Evolutionary conservation across 495 filamentous ascomycete species (phyloP), one percentile per base, ranked within the genome.

Genomic region (Penicillium nucicola): DNA sequence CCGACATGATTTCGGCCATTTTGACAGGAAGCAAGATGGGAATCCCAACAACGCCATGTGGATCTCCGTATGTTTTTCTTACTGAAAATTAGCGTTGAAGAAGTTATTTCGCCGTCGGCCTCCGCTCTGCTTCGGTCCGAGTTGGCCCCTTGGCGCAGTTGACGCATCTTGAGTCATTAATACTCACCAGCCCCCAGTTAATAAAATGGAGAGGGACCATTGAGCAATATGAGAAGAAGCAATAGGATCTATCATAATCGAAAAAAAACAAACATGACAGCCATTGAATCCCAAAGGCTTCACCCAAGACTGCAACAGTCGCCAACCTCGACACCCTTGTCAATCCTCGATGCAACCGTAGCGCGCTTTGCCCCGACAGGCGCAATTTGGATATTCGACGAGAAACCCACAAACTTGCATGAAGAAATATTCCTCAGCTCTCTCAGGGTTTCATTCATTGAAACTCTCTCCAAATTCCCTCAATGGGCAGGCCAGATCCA

Each of bases 301-400:
- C 25, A 11, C 18, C 46, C 46, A 33, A 30, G 25, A 9, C 25
- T 37, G 13, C 17, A 41, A 17, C 35, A 18, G 10, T 11, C 25
- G 12, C 36, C 46, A 14, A 33, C 46, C 20, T 22, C 46, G 17
- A 34, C 37, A 17, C 44, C 58, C 9, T 58, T 71, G 6, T 71
- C 66, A 4, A 50, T 71, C 1, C 48, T 69, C 0, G 66, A 71
- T 53, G 66, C 64, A 5, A 67, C 56, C 8, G 58, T 61, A 6
- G 57, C 56, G 1, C 40, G 63, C 17, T 68, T 63, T 37, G 33
- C 51, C 2, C 30, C 58, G 2, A 52, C 53, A 2, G 58, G 42
- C 19, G 62, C 57, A 4, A 52, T 64, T 15, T 71, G 68, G 68
- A 30, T 69, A 5, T 58, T 61, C 2, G 33, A 58, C 9, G 4